phyloP scores from a whole-genome alignment of 352 stramenopile species.

The Globisporangium heterothallicum region DNA sequence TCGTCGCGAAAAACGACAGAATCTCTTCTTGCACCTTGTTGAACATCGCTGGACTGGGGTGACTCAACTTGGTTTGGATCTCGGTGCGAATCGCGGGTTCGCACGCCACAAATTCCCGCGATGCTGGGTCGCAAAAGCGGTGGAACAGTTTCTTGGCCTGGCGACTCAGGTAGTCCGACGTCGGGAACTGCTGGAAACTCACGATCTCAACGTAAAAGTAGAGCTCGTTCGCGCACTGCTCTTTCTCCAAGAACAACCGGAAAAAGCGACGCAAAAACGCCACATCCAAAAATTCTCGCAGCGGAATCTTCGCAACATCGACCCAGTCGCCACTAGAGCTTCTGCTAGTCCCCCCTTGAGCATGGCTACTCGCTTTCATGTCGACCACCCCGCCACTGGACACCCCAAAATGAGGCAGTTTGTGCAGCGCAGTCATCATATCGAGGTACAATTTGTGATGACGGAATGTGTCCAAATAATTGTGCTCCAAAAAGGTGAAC shows the following conservation, averaged over 20 bases:
- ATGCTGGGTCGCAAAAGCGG: constrained; percentile 56
- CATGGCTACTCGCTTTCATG: constrained; percentile 9
- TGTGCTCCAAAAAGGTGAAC: constrained; percentile 46
- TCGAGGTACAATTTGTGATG: constrained; percentile 30
- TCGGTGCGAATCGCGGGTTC: constrained; percentile 23
- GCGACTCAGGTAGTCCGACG: constrained; percentile 59
- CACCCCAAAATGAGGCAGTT: constrained; percentile 7
- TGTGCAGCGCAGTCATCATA: constrained; percentile 30
- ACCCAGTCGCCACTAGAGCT: constrained; percentile 25
- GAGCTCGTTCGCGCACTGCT: constrained; percentile 63
- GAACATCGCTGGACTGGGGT: constrained; percentile 57
- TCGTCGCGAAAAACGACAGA: constrained; percentile 55
- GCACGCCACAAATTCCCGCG: constrained; percentile 51
- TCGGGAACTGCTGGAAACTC: constrained; percentile 72
- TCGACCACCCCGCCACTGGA: background rate
- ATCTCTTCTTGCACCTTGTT: constrained; percentile 68
- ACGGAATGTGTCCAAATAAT: constrained; percentile 37
- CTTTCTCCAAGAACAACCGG: constrained; percentile 62
- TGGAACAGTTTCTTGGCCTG: constrained; percentile 64
- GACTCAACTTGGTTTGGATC: constrained; percentile 27
- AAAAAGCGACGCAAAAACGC: constrained; percentile 56
- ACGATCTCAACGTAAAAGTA: constrained; percentile 75
- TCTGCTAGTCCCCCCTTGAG: constrained; percentile 3
- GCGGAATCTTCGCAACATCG: constrained; percentile 39
- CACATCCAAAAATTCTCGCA: constrained; percentile 59